Conservation (phyloP, 2,329 filamentous ascomycete species). For the Colletotrichum sp. region DNA sequence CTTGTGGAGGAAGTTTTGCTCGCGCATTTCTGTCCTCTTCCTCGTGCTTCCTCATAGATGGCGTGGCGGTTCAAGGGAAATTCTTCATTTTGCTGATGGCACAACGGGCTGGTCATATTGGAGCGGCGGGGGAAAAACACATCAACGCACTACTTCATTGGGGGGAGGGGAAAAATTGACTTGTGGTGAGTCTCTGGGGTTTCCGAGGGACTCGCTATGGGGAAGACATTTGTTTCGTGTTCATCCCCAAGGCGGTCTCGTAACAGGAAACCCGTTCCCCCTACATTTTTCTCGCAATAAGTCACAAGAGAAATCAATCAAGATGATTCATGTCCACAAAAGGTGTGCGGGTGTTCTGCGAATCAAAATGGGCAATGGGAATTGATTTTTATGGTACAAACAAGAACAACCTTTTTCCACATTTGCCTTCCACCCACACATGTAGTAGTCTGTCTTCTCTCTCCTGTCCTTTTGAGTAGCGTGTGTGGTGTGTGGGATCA, state of each 20-base stretch:
- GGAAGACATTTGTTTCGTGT: background rate
- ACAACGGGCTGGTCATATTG: slow-evolving; percentile 38
- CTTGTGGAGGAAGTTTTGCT: slow-evolving; percentile 11
- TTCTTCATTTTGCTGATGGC: slow-evolving; percentile 53
- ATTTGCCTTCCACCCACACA: background rate
- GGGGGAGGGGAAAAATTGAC: slow-evolving; percentile 6
- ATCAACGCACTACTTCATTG: slow-evolving; percentile 1
- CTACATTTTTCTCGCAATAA: slow-evolving; percentile 9
- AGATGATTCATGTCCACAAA: slow-evolving; percentile 19
- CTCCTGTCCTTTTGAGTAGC: background rate
- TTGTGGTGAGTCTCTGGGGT: background rate
- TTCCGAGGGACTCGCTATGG: background rate
- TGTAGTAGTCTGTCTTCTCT: background rate
- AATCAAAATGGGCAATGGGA: slow-evolving; percentile 3
- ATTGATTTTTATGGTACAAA: slow-evolving; percentile 18
- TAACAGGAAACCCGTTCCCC: background rate
- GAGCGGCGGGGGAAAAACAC: background rate
- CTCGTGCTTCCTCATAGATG: slow-evolving; percentile 56
- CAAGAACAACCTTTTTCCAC: slow-evolving; percentile 2
- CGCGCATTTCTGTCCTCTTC: slow-evolving; percentile 44
- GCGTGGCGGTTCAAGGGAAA: slow-evolving; percentile 56
- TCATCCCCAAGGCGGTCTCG: slow-evolving; percentile 4
- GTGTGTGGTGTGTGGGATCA: background rate
- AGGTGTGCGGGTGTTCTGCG: background rate
- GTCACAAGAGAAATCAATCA: slow-evolving; percentile 19